Conservation (phyloP, 225 moss, liverwort and hornwort genomes). For the Climacium dendroides region DNA sequence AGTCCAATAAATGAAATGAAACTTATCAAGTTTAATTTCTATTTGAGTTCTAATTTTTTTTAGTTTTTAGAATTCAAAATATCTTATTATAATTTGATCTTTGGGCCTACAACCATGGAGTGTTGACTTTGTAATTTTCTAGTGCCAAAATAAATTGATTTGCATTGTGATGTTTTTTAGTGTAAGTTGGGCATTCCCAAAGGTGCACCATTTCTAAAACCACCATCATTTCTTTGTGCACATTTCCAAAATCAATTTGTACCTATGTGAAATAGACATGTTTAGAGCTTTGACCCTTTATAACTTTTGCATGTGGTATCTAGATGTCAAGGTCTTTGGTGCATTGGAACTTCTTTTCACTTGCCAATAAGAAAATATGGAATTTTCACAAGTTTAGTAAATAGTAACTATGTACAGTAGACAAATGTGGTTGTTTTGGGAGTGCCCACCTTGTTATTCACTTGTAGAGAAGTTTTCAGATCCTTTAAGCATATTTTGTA, state of each 20-base stretch:
- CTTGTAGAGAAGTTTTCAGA: fast-evolving
- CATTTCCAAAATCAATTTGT: no score
- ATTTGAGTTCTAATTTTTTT: no score
- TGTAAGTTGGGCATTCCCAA: no score
- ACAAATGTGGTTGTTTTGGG: background rate
- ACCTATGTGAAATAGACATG: no score
- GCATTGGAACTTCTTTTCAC: background rate
- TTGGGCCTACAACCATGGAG: no score
- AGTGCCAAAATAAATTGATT: no score
- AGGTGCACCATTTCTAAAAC: no score
- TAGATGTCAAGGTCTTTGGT: background rate
- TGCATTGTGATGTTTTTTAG: no score
- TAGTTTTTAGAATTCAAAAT: no score
- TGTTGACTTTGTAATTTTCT: no score
- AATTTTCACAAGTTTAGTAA: background rate
- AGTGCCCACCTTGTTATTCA: fast-evolving
- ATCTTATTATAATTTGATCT: no score
- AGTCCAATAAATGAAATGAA: background rate
- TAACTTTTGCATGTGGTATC: background rate
- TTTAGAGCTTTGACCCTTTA: background rate
- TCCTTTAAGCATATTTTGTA: background rate
- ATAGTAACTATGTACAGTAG: background rate
- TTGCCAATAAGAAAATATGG: background rate
- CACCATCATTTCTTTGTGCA: no score
- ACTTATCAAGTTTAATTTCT: background rate